Base-by-base conservation (phyloP, 1,284 basidiomycete species). In the Puccinia horiana region DNA sequence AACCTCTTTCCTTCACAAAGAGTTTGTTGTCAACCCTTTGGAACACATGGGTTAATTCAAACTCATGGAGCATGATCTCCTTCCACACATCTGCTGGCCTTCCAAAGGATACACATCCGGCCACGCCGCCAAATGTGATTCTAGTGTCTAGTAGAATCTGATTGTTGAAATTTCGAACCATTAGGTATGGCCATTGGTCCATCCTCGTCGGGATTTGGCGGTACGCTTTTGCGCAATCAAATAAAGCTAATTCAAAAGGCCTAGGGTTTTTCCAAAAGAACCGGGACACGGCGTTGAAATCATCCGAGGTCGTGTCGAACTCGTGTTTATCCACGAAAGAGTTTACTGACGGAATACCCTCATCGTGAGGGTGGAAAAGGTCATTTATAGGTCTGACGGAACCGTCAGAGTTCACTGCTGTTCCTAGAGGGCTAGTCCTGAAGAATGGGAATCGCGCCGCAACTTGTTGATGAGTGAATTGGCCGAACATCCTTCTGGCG, bases 401-500 rank as follows among this genome's bases (percentile, higher is more conserved):
- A 11, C 70, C 70, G 32, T 73, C 70, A 3, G 14, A 12, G 18
- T 73, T 73, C 23, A 54, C 49, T n/a, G 42, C 70, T 35, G 23
- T 26, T 8, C 69, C 69, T 29, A 72, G n/a, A 5, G 69, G 69
- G 40, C 69, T 75, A 12, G 72, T n/a, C 20, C 49, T 2, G n/a
- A 75, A 75, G 42, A 75, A 75, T 5, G 12, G 5, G n/a, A 75
- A 54, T 49, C 49, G 54, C 23, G 18, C 35, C 20, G n/a, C 16
- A 2, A 75, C 49, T 16, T 75, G 9, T 35, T 75, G 14, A 8
- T 35, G 49, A 6, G 47, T 54, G 54, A 75, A 75, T 5, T 47
- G 72, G 47, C 72, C 72, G 29, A 54, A 75, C 49, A 75, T 75
- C 23, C 72, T 54, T 26, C 26, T 35, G 14, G 72, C 72, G 9